Conservation (phyloP, 1,284 basidiomycete genomes). For the Heterobasidion irregulare region DNA sequence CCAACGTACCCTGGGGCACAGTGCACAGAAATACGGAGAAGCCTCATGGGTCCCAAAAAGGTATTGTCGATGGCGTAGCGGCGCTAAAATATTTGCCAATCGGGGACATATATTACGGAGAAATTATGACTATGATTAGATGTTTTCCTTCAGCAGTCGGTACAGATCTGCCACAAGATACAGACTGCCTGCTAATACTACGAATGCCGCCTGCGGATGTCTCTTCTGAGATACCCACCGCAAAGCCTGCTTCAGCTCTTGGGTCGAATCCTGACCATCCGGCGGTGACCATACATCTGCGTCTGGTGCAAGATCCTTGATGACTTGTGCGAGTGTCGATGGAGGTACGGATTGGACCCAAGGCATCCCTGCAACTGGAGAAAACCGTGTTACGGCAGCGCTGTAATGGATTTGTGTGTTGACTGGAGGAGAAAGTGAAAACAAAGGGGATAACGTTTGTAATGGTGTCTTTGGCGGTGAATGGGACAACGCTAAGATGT, state of each 20-base stretch:
- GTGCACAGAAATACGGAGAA: too few relatives aligned
- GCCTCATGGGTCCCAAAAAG: too few relatives aligned
- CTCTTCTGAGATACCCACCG: slow-evolving; percentile 30
- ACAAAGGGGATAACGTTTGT: slow-evolving; percentile 61
- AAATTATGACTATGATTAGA: not conserved
- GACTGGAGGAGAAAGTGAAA: slow-evolving; percentile 25
- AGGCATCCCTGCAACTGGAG: slow-evolving; percentile 82
- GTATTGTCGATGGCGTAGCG: too few relatives aligned
- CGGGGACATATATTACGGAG: not conserved
- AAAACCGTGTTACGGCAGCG: slow-evolving; percentile 55
- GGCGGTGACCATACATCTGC: slow-evolving; percentile 34
- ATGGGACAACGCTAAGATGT: slow-evolving; percentile 70
- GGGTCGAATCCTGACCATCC: slow-evolving; percentile 17
- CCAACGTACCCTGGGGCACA: too few relatives aligned
- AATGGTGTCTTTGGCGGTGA: slow-evolving; percentile 74
- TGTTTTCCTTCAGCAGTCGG: slow-evolving; percentile 29
- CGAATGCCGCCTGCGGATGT: slow-evolving; percentile 25
- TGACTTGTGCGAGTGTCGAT: slow-evolving; percentile 35
- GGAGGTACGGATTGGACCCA: slow-evolving; percentile 71
- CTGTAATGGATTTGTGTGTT: slow-evolving; percentile 23
- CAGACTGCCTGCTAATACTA: slow-evolving; percentile 81
- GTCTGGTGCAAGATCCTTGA: slow-evolving; percentile 30
- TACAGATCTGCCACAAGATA: slow-evolving; percentile 90
- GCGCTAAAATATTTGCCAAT: too few relatives aligned
- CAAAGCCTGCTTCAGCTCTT: slow-evolving; percentile 28